These are phyloP conservation scores for Allomyces javanicus DNA, from an alignment of 192 early-diverging fungal genomes.

Conservation along the genomic window DNA sequence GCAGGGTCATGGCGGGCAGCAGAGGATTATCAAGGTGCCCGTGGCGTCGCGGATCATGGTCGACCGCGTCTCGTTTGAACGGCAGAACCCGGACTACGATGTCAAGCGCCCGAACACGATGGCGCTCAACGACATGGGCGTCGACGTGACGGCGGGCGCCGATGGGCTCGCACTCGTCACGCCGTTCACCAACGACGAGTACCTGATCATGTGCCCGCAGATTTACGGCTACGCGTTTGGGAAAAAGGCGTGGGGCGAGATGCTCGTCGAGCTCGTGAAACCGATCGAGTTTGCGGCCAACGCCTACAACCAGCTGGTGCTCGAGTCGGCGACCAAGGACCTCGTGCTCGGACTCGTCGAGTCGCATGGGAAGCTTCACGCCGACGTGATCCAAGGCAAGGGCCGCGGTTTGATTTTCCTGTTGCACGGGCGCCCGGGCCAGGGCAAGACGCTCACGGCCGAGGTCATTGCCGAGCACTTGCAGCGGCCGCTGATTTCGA, in stretches of 20 bases:
- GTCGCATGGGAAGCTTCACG: background rate
- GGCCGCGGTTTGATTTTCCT: conserved; percentile 7
- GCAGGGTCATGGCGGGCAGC: background rate
- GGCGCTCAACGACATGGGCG: background rate
- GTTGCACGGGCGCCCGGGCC: conserved; percentile 6
- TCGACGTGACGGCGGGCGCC: background rate
- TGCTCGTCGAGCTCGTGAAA: conserved; percentile 1
- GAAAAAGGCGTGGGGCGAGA: conserved; percentile 4
- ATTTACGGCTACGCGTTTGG: conserved; percentile 3
- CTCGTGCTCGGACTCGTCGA: conserved; percentile 4
- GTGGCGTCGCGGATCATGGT: background rate
- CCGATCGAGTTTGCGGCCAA: conserved; percentile 5
- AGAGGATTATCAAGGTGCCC: background rate
- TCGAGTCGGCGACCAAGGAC: conserved; percentile 2
- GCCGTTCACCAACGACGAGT: background rate
- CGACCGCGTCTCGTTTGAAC: background rate
- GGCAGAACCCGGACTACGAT: conserved; percentile 4
- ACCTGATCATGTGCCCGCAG: conserved; percentile 3
- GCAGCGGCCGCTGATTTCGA: conserved; percentile 7
- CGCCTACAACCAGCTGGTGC: conserved; percentile 5
- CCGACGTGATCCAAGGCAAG: conserved; percentile 5
- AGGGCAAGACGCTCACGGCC: conserved; percentile 8
- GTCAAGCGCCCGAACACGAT: background rate
- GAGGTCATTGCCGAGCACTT: conserved; percentile 7
- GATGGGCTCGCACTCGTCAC: background rate